Evolutionary conservation across 148 eudicot genomes (phyloP).

Genomic region (Camellia lanceoleosa): DNA sequence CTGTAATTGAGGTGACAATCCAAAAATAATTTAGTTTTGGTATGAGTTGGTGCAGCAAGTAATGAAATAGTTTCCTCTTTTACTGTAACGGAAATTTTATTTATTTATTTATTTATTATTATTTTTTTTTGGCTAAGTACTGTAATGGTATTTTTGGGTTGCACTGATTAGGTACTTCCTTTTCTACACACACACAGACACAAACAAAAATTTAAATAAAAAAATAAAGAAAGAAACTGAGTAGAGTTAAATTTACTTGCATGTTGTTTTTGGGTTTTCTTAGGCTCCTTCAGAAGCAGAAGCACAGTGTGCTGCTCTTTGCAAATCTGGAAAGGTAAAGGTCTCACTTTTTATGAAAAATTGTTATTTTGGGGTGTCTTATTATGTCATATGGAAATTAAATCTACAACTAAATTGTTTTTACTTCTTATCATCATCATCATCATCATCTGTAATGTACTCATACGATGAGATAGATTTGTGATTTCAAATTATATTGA

Average conservation of each 20-base stretch:
- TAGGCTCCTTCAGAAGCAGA: slow-evolving; percentile 99
- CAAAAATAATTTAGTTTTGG: background rate
- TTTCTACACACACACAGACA: background rate
- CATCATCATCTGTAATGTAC: background rate
- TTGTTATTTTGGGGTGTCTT: background rate
- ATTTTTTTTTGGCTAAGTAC: background rate
- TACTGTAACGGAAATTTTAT: background rate
- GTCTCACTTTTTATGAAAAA: background rate
- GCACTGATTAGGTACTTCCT: background rate
- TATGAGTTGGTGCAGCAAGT: background rate
- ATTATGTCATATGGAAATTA: background rate
- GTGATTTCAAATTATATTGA: background rate
- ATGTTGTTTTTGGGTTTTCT: background rate
- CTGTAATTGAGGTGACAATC: slow-evolving; percentile 77
- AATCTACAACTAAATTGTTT: background rate
- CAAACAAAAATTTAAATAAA: too few species aligned
- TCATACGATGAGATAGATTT: background rate
- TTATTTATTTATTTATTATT: background rate
- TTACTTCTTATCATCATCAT: background rate
- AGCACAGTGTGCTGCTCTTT: slow-evolving; percentile 95
- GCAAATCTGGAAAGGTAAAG: slow-evolving; percentile 85
- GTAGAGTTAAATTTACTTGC: background rate
- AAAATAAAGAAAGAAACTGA: too few species aligned
- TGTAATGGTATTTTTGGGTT: background rate
- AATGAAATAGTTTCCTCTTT: background rate